Conservation (phyloP, 768 basidiomycete species). For the Lenzites betulinus region DNA sequence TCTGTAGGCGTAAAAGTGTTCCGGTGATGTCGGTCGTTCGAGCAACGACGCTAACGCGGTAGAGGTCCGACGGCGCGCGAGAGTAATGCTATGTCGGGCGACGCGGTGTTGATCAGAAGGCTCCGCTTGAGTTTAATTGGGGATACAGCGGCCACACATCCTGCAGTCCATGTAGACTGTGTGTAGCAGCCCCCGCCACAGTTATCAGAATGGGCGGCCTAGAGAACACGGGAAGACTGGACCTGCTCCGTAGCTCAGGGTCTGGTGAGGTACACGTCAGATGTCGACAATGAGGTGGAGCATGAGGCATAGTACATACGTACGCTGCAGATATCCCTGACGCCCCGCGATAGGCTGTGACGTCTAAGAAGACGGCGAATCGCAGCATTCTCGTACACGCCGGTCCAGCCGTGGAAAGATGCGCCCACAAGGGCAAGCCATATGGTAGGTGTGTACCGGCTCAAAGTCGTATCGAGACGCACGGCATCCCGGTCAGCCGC, state of each 20-base stretch:
- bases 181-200: background rate
- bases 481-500: background rate
- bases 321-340: background rate
- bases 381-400: too few species aligned
- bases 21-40: slow-evolving; percentile 4
- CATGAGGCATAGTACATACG: background rate
- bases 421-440: slow-evolving; percentile 3
- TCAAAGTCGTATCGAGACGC: background rate
- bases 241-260: background rate
- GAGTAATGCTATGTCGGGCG: background rate
- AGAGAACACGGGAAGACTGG: background rate
- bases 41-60: background rate
- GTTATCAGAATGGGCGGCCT: background rate
- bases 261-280: background rate
- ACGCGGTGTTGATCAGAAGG: too few species aligned
- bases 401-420: background rate
- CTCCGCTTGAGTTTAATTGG: too few species aligned
- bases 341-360: background rate
- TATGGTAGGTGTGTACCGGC: background rate
- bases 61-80: background rate
- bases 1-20: background rate
- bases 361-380: background rate
- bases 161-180: too few species aligned
- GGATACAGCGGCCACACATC: too few species aligned
- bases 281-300: background rate